Conservation (phyloP, 192 early-diverging fungal species). For the Gryganskiella cystojenkinii region DNA sequence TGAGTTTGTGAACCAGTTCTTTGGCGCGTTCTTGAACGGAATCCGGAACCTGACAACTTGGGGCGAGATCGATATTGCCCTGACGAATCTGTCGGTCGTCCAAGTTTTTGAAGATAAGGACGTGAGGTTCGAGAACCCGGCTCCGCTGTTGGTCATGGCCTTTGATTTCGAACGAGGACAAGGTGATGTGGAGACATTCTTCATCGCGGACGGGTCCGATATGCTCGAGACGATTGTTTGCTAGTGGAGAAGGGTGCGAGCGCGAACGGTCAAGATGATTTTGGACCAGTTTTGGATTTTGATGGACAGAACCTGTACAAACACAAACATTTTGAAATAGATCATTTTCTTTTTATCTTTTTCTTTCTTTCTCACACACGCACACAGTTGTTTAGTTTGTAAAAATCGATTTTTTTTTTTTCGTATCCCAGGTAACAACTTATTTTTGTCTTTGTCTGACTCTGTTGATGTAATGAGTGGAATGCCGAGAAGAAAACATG, state of each 20-base stretch:
- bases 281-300: no score
- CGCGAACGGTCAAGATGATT: no score
- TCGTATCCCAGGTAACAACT: no score
- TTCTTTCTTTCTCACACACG: no score
- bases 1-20: conserved; percentile 67
- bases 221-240: conserved; percentile 41
- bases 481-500: no score
- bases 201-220: conserved; percentile 53
- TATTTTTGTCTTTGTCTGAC: no score
- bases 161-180: conserved; percentile 66
- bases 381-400: no score
- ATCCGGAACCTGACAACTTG: conserved; percentile 56
- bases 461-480: no score
- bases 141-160: conserved; percentile 55
- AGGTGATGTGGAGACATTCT: conserved; percentile 59
- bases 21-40: conserved; percentile 65
- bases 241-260: not conserved
- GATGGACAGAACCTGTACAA: no score
- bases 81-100: conserved; percentile 62
- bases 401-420: no score
- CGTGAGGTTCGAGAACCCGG: conserved; percentile 30
- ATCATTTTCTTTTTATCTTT: no score
- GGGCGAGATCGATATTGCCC: conserved; percentile 64
- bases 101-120: conserved; percentile 60
- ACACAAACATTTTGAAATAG: no score